Percentiles rank a stretch among this genome's conserved stretches.
Evolutionary conservation across 208 protist genomes (phyloP).

Genomic region (Acanthamoeba lenticulata): DNA sequence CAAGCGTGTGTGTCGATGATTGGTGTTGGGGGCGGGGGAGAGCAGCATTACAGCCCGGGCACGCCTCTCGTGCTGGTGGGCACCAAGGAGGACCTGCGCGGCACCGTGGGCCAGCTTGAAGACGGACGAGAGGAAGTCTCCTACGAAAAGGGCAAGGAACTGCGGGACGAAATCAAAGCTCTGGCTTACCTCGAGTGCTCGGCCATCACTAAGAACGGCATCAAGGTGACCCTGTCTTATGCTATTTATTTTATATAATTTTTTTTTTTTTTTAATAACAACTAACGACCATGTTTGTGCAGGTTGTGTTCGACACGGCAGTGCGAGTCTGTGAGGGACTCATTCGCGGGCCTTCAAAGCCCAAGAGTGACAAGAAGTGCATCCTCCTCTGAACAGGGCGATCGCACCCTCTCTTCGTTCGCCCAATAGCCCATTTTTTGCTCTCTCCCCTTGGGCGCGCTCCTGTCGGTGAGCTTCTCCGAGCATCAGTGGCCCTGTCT

Average conservation of each 20-base stretch:
- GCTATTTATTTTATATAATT: conserved; percentile 70
- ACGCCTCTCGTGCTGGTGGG: conserved; percentile 91
- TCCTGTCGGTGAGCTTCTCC: too few relatives aligned
- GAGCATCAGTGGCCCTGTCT: too few relatives aligned
- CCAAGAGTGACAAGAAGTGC: conserved; percentile 67
- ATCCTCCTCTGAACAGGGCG: conserved; percentile 16
- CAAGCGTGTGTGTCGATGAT: background rate
- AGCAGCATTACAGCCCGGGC: conserved; percentile 83
- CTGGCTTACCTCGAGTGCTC: conserved; percentile 92
- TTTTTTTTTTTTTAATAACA: conserved; percentile 77
- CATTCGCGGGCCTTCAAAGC: conserved; percentile 25
- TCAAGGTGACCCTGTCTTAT: conserved; percentile 80
- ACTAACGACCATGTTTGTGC: conserved; percentile 63
- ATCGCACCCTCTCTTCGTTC: background rate
- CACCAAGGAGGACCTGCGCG: conserved; percentile 91
- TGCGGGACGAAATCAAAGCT: conserved; percentile 86
- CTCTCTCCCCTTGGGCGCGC: too few relatives aligned
- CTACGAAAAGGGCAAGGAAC: conserved; percentile 67
- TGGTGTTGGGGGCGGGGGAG: conserved; percentile 78
- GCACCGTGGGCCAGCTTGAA: conserved; percentile 81
- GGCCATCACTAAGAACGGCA: conserved; percentile 88
- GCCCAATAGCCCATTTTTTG: background rate
- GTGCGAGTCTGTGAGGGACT: conserved; percentile 74
- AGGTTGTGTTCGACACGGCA: conserved; percentile 87
- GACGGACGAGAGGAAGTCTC: conserved; percentile 72